Evolutionary conservation across 257 asterid genomes (phyloP).

Genomic region (Linderniella brevidens): DNA sequence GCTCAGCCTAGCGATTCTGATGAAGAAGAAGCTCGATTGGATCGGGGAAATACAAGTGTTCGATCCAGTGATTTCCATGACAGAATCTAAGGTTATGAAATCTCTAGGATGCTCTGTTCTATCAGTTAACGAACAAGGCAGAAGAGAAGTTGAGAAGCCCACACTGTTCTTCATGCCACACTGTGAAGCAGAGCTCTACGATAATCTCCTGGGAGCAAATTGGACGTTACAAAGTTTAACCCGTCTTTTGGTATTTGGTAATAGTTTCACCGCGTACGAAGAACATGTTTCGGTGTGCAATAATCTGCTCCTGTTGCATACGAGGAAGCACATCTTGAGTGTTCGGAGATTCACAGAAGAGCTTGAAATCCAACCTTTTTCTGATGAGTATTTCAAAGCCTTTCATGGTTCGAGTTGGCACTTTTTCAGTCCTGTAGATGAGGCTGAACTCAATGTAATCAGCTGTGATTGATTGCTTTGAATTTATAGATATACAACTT

Average conservation of each 20-base stretch:
- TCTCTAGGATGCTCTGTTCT: constrained; percentile 66
- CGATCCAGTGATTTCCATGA: constrained; percentile 63
- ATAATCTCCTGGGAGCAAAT: constrained; percentile 56
- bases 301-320: constrained; percentile 12
- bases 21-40: constrained; percentile 62
- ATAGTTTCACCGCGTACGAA: constrained; percentile 50
- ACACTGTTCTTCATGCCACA: constrained; percentile 92
- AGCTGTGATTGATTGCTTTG: too few species aligned
- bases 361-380: constrained; percentile 13
- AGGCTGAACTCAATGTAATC: constrained; percentile 14
- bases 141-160: constrained; percentile 38
- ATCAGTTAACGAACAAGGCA: constrained; percentile 62
- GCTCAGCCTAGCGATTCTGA: constrained; percentile 55
- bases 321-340: constrained; percentile 40
- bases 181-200: constrained; percentile 58
- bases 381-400: constrained; percentile 42
- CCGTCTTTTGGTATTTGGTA: constrained; percentile 39
- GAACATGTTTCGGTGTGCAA: constrained; percentile 19
- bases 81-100: constrained; percentile 49
- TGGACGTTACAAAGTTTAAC: constrained; percentile 33
- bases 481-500: too few species aligned
- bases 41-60: constrained; percentile 64
- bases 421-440: constrained; percentile 24
- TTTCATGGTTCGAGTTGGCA: constrained; percentile 72
- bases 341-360: constrained; percentile 34